A percentile compares a stretch with the other conserved stretches of the same genome.
Evolutionary conservation across 73 alveolate genomes (phyloP).

Genomic region (Breviolum minutum): DNA sequence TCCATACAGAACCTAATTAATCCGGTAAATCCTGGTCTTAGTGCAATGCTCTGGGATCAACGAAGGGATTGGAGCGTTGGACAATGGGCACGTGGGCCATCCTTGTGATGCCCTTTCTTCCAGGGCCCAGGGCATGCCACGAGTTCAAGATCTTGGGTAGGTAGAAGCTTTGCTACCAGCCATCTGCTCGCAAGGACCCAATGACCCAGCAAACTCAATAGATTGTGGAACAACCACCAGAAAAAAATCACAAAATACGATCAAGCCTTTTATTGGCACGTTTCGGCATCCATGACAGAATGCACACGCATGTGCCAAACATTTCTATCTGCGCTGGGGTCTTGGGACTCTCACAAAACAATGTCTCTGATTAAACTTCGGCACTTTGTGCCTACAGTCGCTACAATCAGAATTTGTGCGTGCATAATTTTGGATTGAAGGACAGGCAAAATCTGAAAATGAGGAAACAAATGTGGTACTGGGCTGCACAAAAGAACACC

Average conservation of each 20-base stretch:
- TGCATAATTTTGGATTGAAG: not conserved
- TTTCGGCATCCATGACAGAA: too few relatives aligned
- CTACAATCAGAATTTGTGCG: conserved; percentile 1
- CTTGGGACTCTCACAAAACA: not conserved
- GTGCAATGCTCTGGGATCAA: too few relatives aligned
- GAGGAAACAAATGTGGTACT: too few relatives aligned
- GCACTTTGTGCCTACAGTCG: conserved; percentile 22
- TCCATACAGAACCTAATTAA: too few relatives aligned
- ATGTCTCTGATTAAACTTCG: not conserved
- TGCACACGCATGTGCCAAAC: too few relatives aligned
- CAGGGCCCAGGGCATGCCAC: conserved; percentile 38
- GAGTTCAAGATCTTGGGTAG: not conserved
- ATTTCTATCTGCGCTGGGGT: too few relatives aligned
- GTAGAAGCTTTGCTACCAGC: conserved; percentile 73
- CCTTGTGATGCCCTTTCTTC: conserved; percentile 40
- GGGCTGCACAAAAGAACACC: not conserved
- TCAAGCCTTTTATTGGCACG: too few relatives aligned
- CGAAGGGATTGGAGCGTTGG: not conserved
- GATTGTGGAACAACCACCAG: not conserved
- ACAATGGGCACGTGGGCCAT: not conserved
- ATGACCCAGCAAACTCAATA: not conserved
- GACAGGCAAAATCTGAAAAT: not conserved
- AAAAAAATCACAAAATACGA: too few relatives aligned
- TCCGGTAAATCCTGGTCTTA: too few relatives aligned
- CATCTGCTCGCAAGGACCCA: conserved; percentile 18